phyloP scores from a whole-genome alignment of 2,329 filamentous ascomycete genomes.

The Trichophyton schoenleinii region DNA sequence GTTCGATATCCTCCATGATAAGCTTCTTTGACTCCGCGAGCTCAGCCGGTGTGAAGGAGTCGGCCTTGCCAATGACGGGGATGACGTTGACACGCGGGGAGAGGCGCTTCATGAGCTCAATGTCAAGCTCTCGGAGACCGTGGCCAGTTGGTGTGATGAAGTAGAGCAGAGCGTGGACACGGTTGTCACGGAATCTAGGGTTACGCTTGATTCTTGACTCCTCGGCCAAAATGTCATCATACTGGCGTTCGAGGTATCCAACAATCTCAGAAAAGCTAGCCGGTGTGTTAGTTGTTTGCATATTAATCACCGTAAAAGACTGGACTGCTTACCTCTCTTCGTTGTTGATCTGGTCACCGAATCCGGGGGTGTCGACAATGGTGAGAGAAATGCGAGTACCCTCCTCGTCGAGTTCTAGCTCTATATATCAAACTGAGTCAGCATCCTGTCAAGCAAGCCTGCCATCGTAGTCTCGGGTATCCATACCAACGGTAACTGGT shows the following conservation, averaged over 20 bases:
- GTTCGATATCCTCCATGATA: constrained; percentile 99
- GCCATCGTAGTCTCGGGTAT: constrained; percentile 1
- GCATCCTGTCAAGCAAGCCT: constrained; percentile 15
- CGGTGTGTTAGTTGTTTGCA: neutral
- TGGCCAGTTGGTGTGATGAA: constrained; percentile 98
- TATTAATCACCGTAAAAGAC: neutral
- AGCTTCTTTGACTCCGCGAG: constrained; percentile 98
- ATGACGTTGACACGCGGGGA: constrained; percentile 98
- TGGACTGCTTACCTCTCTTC: constrained; percentile 63
- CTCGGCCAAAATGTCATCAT: constrained; percentile 97
- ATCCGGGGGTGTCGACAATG: constrained; percentile 95
- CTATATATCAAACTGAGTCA: constrained; percentile 36
- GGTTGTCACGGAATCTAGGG: constrained; percentile 97
- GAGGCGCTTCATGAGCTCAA: constrained; percentile 98
- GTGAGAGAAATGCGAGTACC: constrained; percentile 96
- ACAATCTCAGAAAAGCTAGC: constrained; percentile 90
- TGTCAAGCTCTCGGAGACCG: constrained; percentile 95
- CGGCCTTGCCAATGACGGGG: constrained; percentile 94
- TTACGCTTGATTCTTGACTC: constrained; percentile 99
- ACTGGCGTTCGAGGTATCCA: constrained; percentile 96
- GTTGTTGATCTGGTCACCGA: constrained; percentile 98
- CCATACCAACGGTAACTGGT: constrained; percentile 88
- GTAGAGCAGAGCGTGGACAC: constrained; percentile 95
- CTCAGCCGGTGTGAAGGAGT: constrained; percentile 91
- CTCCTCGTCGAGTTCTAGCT: constrained; percentile 93